Conservation (phyloP, 2,329 filamentous ascomycete species). For the Orbilia quercus region DNA sequence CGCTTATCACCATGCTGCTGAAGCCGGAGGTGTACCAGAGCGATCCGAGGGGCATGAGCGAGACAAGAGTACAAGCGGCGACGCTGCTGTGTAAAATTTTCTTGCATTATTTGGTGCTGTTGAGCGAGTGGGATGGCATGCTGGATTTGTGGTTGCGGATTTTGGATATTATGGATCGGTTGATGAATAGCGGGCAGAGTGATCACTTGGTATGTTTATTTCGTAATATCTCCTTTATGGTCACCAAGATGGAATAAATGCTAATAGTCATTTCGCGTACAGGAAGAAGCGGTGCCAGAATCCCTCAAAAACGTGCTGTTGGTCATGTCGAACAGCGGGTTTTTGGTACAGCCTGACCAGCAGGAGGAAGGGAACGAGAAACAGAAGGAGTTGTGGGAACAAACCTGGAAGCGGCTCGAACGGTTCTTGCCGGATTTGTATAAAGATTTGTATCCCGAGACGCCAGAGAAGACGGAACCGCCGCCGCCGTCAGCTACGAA, state of each 20-base stretch:
- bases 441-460: constrained; percentile 52
- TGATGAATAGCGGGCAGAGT: constrained; percentile 95
- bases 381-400: constrained; percentile 59
- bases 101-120: constrained; percentile 86
- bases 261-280: constrained; percentile 50
- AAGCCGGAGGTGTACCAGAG: constrained; percentile 95
- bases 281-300: constrained; percentile 95
- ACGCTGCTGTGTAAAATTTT: constrained; percentile 95
- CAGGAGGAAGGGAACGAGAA: constrained; percentile 66
- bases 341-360: constrained; percentile 76
- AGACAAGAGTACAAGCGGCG: constrained; percentile 90
- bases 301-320: constrained; percentile 95
- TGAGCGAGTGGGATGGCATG: constrained; percentile 88
- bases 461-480: neutral
- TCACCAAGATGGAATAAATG: neutral
- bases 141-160: constrained; percentile 91
- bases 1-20: constrained; percentile 83
- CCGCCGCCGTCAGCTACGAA: constrained; percentile 1
- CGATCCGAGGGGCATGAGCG: constrained; percentile 91
- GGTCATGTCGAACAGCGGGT: constrained; percentile 91
- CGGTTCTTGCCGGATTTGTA: constrained; percentile 60
- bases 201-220: constrained; percentile 78
- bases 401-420: constrained; percentile 60
- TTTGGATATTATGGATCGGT: constrained; percentile 90
- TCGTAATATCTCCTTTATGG: neutral